Evolutionary conservation across 805 yeast species (phyloP).

Genomic region (Torulaspora microellipsoides): DNA sequence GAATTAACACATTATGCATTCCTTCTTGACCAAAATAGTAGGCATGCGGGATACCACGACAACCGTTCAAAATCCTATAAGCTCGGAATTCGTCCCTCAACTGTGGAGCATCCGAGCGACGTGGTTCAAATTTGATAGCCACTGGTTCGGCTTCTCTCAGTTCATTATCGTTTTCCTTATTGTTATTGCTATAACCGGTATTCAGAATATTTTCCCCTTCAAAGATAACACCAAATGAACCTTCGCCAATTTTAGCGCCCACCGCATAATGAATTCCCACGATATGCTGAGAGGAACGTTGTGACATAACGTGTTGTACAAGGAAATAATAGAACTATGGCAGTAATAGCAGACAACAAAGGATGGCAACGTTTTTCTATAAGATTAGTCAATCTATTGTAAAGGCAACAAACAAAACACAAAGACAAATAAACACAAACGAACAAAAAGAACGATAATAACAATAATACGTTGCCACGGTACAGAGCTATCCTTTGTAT

Average conservation of each 20-base stretch:
- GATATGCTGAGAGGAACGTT: conserved; percentile 33
- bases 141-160: conserved; percentile 37
- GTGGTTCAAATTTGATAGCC: conserved; percentile 77
- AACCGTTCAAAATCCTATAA: conserved; percentile 63
- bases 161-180: conserved; percentile 11
- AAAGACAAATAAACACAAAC: too few relatives aligned
- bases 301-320: conserved; percentile 6
- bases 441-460: too few relatives aligned
- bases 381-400: too few relatives aligned
- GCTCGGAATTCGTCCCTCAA: conserved; percentile 77
- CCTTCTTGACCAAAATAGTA: conserved; percentile 86
- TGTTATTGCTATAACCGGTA: conserved; percentile 31
- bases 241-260: conserved; percentile 83
- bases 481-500: too few relatives aligned
- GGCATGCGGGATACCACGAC: conserved; percentile 75
- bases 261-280: conserved; percentile 64
- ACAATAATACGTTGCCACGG: too few relatives aligned
- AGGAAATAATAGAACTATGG: too few relatives aligned
- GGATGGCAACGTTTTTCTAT: too few relatives aligned
- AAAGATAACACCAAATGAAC: conserved; percentile 80
- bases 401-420: too few relatives aligned
- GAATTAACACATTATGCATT: conserved; percentile 68
- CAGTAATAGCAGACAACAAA: too few relatives aligned
- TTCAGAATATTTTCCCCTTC: conserved; percentile 73
- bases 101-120: conserved; percentile 81